phyloP scores from a whole-genome alignment of 2,329 filamentous ascomycete genomes.

The Celoporthe dispersa region DNA sequence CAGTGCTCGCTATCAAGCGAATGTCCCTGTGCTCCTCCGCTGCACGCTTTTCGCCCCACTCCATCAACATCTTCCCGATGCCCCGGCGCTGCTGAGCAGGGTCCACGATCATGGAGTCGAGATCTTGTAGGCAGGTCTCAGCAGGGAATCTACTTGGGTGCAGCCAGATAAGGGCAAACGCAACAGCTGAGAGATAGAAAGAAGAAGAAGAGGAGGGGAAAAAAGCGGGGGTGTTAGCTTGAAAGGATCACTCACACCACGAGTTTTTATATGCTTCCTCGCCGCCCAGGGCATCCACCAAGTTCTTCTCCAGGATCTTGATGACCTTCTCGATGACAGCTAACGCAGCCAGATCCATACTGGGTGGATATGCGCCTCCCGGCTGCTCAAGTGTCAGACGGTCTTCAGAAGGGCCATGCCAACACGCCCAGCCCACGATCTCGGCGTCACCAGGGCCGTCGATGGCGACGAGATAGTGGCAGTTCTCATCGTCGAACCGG shows the following conservation, averaged over 20 bases:
- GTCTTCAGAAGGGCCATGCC: neutral
- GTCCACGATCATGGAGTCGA: slow-evolving; percentile 18
- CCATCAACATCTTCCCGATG: slow-evolving; percentile 18
- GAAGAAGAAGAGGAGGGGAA: neutral
- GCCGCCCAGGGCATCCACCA: slow-evolving; percentile 16
- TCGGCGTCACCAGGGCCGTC: neutral
- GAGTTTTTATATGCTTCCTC: slow-evolving; percentile 16
- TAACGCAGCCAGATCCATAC: slow-evolving; percentile 7
- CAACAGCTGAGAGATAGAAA: neutral
- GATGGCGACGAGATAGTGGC: slow-evolving; percentile 19
- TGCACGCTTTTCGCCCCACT: slow-evolving; percentile 19
- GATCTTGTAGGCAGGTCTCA: slow-evolving; percentile 7
- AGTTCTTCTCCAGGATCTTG: slow-evolving; percentile 3
- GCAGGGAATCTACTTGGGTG: neutral
- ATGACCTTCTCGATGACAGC: neutral
- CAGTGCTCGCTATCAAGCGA: slow-evolving; percentile 17
- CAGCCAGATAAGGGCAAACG: neutral
- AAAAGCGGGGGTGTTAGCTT: neutral
- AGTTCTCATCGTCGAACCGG: neutral
- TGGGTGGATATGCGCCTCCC: neutral
- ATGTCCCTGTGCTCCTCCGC: slow-evolving; percentile 18
- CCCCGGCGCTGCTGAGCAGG: slow-evolving; percentile 25
- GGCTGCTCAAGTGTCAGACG: slow-evolving; percentile 10
- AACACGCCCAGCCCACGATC: neutral
- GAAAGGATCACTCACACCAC: slow-evolving; percentile 15